phyloP scores from a whole-genome alignment of 306 rosid genomes.

The Corylus heterophylla region DNA sequence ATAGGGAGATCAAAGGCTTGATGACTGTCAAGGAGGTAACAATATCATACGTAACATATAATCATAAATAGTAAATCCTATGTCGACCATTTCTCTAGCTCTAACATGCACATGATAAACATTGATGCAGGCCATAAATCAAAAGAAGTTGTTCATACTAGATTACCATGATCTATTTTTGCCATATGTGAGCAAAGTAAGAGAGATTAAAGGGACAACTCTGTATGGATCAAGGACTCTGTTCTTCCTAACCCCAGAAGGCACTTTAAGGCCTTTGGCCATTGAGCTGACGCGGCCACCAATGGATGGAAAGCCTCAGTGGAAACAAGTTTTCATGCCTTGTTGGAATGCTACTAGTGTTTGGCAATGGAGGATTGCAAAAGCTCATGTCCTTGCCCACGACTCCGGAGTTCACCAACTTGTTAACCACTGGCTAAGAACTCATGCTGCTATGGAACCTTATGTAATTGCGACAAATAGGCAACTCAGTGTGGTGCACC shows the following conservation, averaged over 20 bases:
- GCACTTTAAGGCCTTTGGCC: slow-evolving; percentile 62
- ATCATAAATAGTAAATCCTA: too few species aligned
- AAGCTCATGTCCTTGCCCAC: slow-evolving; percentile 82
- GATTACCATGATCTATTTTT: slow-evolving; percentile 78
- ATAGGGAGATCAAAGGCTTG: slow-evolving; percentile 57
- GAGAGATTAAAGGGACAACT: slow-evolving; percentile 61
- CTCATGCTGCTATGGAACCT: slow-evolving; percentile 78
- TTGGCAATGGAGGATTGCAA: slow-evolving; percentile 94
- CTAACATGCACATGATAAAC: not conserved
- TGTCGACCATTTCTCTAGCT: not conserved
- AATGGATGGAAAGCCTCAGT: slow-evolving; percentile 57
- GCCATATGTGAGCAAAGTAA: slow-evolving; percentile 65
- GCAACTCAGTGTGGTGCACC: slow-evolving; percentile 83
- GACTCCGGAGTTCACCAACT: slow-evolving; percentile 85
- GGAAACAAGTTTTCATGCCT: slow-evolving; percentile 64
- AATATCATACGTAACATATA: not conserved
- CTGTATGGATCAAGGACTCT: slow-evolving; percentile 77
- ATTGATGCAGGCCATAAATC: slow-evolving; percentile 60
- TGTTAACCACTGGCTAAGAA: slow-evolving; percentile 82
- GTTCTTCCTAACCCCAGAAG: slow-evolving; percentile 53
- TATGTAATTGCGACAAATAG: slow-evolving; percentile 79
- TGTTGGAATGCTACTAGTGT: slow-evolving; percentile 59
- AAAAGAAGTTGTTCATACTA: slow-evolving; percentile 65
- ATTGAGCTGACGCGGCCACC: slow-evolving; percentile 84
- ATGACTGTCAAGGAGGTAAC: slow-evolving; percentile 54